phyloP scores from a whole-genome alignment of 1,139 yeast genomes.

The Tardiomyces digboiensis region DNA sequence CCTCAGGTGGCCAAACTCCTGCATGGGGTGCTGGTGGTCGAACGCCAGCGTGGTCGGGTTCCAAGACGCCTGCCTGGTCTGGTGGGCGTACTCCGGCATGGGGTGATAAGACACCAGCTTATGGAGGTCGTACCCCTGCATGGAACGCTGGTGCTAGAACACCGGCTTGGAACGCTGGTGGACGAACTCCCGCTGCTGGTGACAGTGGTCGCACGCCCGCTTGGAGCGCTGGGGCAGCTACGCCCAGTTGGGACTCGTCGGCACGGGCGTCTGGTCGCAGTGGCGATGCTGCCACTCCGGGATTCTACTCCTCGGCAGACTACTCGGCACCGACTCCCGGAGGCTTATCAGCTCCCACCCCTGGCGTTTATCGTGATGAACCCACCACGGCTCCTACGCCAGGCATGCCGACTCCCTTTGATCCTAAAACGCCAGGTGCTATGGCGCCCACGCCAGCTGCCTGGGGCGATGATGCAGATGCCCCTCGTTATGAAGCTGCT shows the following conservation, averaged over 20 bases:
- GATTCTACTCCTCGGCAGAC: slow-evolving; percentile 12
- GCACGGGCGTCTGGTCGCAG: slow-evolving; percentile 14
- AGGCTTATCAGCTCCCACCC: slow-evolving; percentile 24
- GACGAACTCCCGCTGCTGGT: slow-evolving; percentile 24
- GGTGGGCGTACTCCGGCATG: slow-evolving; percentile 34
- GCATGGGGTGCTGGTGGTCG: slow-evolving; percentile 38
- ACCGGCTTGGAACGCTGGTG: slow-evolving; percentile 32
- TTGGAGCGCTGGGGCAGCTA: slow-evolving; percentile 23
- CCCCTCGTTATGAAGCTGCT: slow-evolving; percentile 27
- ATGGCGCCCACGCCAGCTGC: slow-evolving; percentile 32
- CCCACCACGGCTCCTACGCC: slow-evolving; percentile 20
- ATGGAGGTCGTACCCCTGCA: slow-evolving; percentile 31
- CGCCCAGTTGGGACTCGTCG: slow-evolving; percentile 15
- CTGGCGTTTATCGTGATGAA: slow-evolving; percentile 34
- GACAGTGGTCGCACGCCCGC: slow-evolving; percentile 21
- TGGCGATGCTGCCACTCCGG: background rate
- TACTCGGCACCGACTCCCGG: slow-evolving; percentile 28
- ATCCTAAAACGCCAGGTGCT: slow-evolving; percentile 35
- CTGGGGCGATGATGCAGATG: slow-evolving; percentile 25
- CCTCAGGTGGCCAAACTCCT: slow-evolving; percentile 9
- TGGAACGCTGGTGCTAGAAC: slow-evolving; percentile 35
- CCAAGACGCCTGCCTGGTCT: slow-evolving; percentile 23
- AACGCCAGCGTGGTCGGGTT: slow-evolving; percentile 42
- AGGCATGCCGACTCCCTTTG: slow-evolving; percentile 29
- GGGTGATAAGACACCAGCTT: slow-evolving; percentile 18